These are phyloP conservation scores for Aspergillus sp. DNA, from an alignment of 2,329 filamentous ascomycete genomes.

Conservation along the genomic window DNA sequence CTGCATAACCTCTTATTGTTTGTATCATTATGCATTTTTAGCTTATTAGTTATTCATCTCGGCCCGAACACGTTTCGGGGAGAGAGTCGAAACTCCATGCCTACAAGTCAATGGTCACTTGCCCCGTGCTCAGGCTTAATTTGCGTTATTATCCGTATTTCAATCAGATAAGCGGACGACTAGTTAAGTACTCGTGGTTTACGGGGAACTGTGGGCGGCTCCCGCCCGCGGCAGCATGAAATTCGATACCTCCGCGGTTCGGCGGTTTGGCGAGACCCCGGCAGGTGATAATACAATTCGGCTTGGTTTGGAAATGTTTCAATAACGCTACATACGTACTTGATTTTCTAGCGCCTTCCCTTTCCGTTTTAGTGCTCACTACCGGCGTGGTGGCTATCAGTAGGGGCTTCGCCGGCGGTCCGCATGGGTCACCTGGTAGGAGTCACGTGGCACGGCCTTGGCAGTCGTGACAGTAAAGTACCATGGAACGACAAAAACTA, in stretches of 20 bases:
- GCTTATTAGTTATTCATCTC: not conserved
- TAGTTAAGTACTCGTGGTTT: too few relatives aligned
- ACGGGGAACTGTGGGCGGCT: not conserved
- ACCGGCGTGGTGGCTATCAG: too few relatives aligned
- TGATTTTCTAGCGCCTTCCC: too few relatives aligned
- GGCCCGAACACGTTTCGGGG: not conserved
- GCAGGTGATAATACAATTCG: not conserved
- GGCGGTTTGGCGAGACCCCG: constrained; percentile 15
- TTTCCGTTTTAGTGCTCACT: too few relatives aligned
- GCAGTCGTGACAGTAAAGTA: too few relatives aligned
- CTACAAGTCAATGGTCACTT: not conserved
- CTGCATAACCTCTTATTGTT: constrained; percentile 1
- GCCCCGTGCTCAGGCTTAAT: not conserved
- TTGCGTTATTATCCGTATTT: not conserved
- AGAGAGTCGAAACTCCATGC: not conserved
- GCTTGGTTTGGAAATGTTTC: not conserved
- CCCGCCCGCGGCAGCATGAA: constrained; percentile 3
- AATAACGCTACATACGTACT: too few relatives aligned
- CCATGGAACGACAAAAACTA: too few relatives aligned
- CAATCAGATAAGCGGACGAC: not conserved
- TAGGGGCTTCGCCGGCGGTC: too few relatives aligned
- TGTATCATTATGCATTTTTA: constrained; percentile 12
- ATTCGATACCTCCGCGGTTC: constrained; percentile 21
- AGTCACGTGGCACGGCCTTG: too few relatives aligned
- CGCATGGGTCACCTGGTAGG: too few relatives aligned